Base-by-base conservation (phyloP, 1,139 yeast genomes). In the Nakaseomyces uthaithaninus region DNA sequence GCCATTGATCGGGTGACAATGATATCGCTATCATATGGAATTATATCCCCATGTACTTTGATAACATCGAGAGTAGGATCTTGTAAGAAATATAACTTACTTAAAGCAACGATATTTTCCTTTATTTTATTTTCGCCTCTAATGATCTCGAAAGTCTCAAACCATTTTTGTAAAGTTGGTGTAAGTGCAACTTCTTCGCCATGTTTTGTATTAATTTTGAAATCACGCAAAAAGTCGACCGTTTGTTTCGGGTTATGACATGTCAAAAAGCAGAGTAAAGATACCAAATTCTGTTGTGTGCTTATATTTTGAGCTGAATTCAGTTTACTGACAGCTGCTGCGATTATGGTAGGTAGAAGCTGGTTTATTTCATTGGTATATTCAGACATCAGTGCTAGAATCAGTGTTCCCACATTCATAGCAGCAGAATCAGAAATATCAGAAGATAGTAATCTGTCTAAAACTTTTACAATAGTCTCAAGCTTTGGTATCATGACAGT, bases 1-100 rank as follows among this genome's bases (percentile, higher is more conserved):
- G 94, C 77, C 79, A 78, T 82, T 0, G 96, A 85, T 52, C 98
- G 71, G 0, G 97, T 91, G 7, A 86, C 64, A 33, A 89, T 87
- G 26, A 76, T 72, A 22, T 75, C 69, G 14, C 65, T 62, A 15
- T 64, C 63, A 47, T 77, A 73, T 1, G 84, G 81, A 16, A 82
- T 68, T 10, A 80, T 66, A 45, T 87, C 94, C 4, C 95, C 96
- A 51, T 86, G 75, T 0, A 89, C 95, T 9, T 64, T 47, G 7
- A 85, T 59, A 1, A 58, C 49, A 38, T 69, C 67, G 7, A 84
- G 60, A 26, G 79, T 62, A 1, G 67, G 54, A 48, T 83, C 89
- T 22, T 72, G 66, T 16, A 80, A 63, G 19, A 76, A 66, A 50
- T 71, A 86, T 0, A 89, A 65, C 43, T 74, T 73, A 20, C 77